Evolutionary conservation across 179 eudicot species (phyloP), one percentile per base, ranked within the genome.

Genomic region (Spergularia azorica): DNA sequence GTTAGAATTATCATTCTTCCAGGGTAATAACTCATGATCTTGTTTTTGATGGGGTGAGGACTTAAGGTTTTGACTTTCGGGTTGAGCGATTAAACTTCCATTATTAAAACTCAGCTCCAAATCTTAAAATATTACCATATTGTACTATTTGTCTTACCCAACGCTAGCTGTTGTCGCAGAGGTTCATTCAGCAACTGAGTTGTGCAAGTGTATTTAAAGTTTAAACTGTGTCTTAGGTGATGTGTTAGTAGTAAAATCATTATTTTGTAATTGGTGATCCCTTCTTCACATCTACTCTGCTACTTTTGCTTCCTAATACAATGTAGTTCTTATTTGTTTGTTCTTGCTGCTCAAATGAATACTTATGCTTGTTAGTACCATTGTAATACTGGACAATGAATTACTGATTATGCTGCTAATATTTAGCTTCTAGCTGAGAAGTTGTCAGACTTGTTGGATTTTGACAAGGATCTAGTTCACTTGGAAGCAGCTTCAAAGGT

Each of bases 401-500:
- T 36, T 36, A 65, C 56, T 81, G 60, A 79, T 71, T 71, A 26
- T 50, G 17, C 38, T 78, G 64, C 18, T 43, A 38, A 82, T 75
- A 70, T 77, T 78, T 72, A 95, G 98, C 90, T 95, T 66, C 84
- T 95, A 70, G 92, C 95, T 32, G 99, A 95, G 80, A 90, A 93
- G 79, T 84, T 91, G 95, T 92, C 97, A 6, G 95, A 89, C 64
- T 84, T 95, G 82, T 87, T 95, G 80, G 97, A 95, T 88, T 95
- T 93, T 79, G 92, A 84, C 75, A 93, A 93, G 90, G 99, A 93
- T 87, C 89, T 93, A 67, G 82, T 67, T 78, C 93, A 95, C 84
- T 83, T 95, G 79, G 99, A 95, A 84, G 94, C 90, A 41, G 99
- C 97, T 75, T 95, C 99, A 16, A 93, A 95, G 95, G 99, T 95